A percentile compares a stretch with the other conserved stretches of the same genome.
Conservation (phyloP, 1,139 yeast genomes). For the Debaryomyces nepalensis region DNA sequence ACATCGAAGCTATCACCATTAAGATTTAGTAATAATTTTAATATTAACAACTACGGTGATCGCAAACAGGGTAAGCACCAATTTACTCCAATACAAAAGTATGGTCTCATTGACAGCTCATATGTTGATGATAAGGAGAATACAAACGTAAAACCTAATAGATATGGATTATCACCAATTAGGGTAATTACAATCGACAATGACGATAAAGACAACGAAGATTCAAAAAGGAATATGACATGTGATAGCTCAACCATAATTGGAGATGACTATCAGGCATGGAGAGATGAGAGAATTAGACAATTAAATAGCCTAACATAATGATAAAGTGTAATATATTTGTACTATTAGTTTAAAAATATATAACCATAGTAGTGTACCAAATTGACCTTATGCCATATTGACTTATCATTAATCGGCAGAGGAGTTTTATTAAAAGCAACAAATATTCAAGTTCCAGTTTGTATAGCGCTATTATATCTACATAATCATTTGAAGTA, state of each 20-base stretch:
- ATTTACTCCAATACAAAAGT: slow-evolving; percentile 19
- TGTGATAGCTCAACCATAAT: slow-evolving; percentile 45
- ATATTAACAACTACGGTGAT: slow-evolving; percentile 1
- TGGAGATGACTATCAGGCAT: slow-evolving; percentile 47
- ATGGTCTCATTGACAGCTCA: slow-evolving; percentile 14
- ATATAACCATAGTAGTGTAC: no score
- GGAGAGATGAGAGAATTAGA: slow-evolving; percentile 47
- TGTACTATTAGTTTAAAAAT: slow-evolving; percentile 1
- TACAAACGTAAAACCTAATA: slow-evolving; percentile 12
- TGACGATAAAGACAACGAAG: slow-evolving; percentile 20
- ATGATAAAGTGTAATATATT: slow-evolving; percentile 4
- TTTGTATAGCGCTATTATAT: no score
- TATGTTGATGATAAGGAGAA: slow-evolving; percentile 18
- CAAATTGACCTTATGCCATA: no score
- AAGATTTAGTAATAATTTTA: slow-evolving; percentile 17
- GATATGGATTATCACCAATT: slow-evolving; percentile 29
- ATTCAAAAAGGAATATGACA: slow-evolving; percentile 27
- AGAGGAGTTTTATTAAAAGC: no score
- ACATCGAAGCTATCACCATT: slow-evolving; percentile 27
- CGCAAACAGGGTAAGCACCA: slow-evolving; percentile 8
- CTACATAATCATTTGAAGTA: no score
- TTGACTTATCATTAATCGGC: no score
- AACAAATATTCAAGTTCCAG: no score
- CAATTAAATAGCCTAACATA: slow-evolving; percentile 28
- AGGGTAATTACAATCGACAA: slow-evolving; percentile 18